These are phyloP conservation scores for Populus hybrid DNA, from an alignment of 441 rosid species.

Conservation along the genomic window DNA sequence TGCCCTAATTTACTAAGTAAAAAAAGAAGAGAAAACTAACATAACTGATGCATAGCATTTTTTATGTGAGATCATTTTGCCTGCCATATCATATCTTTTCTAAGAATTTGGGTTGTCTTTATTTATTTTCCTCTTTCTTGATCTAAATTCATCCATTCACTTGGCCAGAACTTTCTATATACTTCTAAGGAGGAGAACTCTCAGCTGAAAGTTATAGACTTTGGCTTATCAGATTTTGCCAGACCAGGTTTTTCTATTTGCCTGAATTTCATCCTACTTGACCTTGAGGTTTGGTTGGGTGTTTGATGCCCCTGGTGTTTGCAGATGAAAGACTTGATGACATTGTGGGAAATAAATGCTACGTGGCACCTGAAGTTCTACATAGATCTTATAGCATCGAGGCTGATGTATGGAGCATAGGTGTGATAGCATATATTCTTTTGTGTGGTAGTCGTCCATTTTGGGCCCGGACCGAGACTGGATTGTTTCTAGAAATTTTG, in stretches of 20 bases:
- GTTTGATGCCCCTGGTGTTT: constrained; percentile 17
- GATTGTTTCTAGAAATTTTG: constrained; percentile 85
- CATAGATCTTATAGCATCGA: constrained; percentile 87
- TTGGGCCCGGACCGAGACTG: constrained; percentile 97
- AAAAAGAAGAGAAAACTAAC: too few species aligned
- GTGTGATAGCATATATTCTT: constrained; percentile 91
- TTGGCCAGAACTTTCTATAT: constrained; percentile 84
- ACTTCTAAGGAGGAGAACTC: constrained; percentile 79
- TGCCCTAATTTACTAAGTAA: too few species aligned
- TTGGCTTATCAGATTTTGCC: constrained; percentile 89
- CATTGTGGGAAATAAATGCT: constrained; percentile 97
- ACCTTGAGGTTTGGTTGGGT: constrained; percentile 14
- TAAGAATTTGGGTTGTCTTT: neutral
- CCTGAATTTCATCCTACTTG: neutral
- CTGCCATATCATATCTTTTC: neutral
- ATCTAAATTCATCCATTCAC: constrained; percentile 18
- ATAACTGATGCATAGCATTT: too few species aligned
- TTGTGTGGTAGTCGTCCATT: constrained; percentile 96
- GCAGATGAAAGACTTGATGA: constrained; percentile 94
- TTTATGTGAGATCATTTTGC: neutral
- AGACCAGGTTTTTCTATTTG: constrained; percentile 70
- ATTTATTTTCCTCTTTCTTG: neutral
- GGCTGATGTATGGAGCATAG: constrained; percentile 98
- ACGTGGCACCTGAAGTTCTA: constrained; percentile 98
- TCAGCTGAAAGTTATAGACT: constrained; percentile 80